A percentile compares a stretch with the other conserved stretches of the same genome.
Evolutionary conservation across 2,329 filamentous ascomycete genomes (phyloP).

Genomic region (Fusarium protoensiforme): DNA sequence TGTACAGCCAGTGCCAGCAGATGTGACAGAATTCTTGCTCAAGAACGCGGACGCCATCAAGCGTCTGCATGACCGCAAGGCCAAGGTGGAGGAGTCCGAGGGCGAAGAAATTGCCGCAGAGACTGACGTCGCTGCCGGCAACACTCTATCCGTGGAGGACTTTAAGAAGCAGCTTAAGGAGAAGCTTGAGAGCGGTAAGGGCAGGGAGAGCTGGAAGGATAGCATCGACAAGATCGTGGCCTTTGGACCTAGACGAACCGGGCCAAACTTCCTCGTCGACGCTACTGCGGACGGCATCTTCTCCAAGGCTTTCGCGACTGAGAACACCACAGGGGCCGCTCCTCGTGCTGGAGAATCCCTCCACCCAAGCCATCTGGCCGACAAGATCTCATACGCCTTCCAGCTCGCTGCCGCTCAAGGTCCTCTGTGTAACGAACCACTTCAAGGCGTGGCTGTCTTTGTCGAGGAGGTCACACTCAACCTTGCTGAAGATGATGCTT

Average conservation of each 20-base stretch:
- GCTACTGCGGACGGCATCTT: slow-evolving; percentile 78
- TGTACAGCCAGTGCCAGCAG: slow-evolving; percentile 80
- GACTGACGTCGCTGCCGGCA: slow-evolving; percentile 67
- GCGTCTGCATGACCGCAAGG: slow-evolving; percentile 76
- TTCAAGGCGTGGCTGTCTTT: slow-evolving; percentile 92
- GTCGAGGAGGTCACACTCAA: slow-evolving; percentile 80
- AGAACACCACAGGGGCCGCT: slow-evolving; percentile 45
- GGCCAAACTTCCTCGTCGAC: slow-evolving; percentile 91
- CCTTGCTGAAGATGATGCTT: slow-evolving; percentile 63
- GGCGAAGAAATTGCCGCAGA: slow-evolving; percentile 62
- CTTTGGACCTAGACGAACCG: slow-evolving; percentile 86
- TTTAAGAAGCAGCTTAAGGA: slow-evolving; percentile 79
- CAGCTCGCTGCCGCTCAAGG: slow-evolving; percentile 91
- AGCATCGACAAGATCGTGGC: slow-evolving; percentile 84
- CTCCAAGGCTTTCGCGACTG: slow-evolving; percentile 71
- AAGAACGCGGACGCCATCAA: slow-evolving; percentile 86
- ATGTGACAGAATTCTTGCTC: slow-evolving; percentile 85
- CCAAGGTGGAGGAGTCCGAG: slow-evolving; percentile 50
- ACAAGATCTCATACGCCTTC: slow-evolving; percentile 94
- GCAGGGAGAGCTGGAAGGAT: slow-evolving; percentile 79
- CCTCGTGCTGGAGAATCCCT: slow-evolving; percentile 62
- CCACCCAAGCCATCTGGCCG: slow-evolving; percentile 76
- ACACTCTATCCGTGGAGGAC: slow-evolving; percentile 76
- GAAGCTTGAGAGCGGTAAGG: slow-evolving; percentile 77
- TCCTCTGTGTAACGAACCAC: slow-evolving; percentile 90